These are phyloP conservation scores for Phaeosphaeria sp. DNA, from an alignment of 2,329 filamentous ascomycete species.

Conservation along the genomic window DNA sequence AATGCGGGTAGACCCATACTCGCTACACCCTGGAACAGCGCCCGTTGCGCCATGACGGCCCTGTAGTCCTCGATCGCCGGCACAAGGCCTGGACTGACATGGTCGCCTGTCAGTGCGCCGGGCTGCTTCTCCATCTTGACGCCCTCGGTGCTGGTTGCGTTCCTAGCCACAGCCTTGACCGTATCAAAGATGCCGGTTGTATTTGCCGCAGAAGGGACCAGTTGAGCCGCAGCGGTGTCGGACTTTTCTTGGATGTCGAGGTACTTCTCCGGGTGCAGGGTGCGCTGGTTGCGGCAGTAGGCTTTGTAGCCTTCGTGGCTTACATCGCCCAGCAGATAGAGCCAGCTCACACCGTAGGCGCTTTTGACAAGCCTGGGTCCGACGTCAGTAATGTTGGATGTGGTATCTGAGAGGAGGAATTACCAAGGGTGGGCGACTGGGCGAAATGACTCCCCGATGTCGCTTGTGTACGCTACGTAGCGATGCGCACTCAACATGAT, in stretches of 20 bases:
- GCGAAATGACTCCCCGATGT: slow-evolving; percentile 95
- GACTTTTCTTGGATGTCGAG: slow-evolving; percentile 9
- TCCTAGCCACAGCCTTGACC: slow-evolving; percentile 33
- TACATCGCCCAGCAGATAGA: slow-evolving; percentile 90
- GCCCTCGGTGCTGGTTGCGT: slow-evolving; percentile 24
- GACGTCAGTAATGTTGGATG: too few species aligned
- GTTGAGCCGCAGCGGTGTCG: not conserved
- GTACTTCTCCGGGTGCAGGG: slow-evolving; percentile 69
- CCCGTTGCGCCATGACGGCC: slow-evolving; percentile 88
- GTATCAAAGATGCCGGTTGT: slow-evolving; percentile 21
- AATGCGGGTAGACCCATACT: slow-evolving; percentile 94
- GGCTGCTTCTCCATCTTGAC: slow-evolving; percentile 28
- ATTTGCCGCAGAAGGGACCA: slow-evolving; percentile 37
- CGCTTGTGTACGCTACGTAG: slow-evolving; percentile 95
- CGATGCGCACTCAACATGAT: slow-evolving; percentile 89
- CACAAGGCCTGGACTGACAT: slow-evolving; percentile 53
- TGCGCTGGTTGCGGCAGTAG: slow-evolving; percentile 83
- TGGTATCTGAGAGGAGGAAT: too few species aligned
- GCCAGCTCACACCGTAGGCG: slow-evolving; percentile 92
- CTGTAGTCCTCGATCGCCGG: slow-evolving; percentile 87
- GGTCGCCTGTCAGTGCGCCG: slow-evolving; percentile 26
- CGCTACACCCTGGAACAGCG: slow-evolving; percentile 87
- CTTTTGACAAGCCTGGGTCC: slow-evolving; percentile 78
- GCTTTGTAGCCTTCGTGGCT: slow-evolving; percentile 94
- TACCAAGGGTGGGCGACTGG: slow-evolving; percentile 89